A percentile compares a stretch with the other conserved stretches of the same genome.
phyloP scores from a whole-genome alignment of 495 filamentous ascomycete species.

The Aspergillus funiculosus region DNA sequence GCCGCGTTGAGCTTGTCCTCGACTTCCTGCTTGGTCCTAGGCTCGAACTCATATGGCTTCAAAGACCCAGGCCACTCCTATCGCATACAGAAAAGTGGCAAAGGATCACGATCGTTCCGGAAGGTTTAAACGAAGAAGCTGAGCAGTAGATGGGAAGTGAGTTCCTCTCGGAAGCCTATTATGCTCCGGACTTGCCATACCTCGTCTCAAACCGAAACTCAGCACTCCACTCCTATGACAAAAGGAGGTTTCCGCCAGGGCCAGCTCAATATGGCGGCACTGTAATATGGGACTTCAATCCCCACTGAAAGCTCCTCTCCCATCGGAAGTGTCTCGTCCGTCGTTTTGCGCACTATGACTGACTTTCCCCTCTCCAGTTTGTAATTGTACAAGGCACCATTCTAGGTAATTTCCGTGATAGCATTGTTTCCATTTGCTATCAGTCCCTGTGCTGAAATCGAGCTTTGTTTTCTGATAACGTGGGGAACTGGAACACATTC shows the following conservation, averaged over 20 bases:
- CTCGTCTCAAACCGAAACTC: background rate
- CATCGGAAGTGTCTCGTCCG: too few relatives aligned
- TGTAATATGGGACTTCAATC: slow-evolving; percentile 46
- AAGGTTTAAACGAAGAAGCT: background rate
- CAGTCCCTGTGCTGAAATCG: slow-evolving; percentile 42
- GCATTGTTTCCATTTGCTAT: slow-evolving; percentile 60
- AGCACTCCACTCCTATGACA: background rate
- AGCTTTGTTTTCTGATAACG: too few relatives aligned
- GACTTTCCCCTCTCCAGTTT: slow-evolving; percentile 49
- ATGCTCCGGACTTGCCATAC: background rate
- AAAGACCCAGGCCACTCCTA: too few relatives aligned
- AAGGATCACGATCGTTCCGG: background rate
- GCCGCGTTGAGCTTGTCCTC: too few relatives aligned
- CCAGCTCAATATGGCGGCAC: slow-evolving; percentile 45
- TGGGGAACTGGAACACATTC: too few relatives aligned
- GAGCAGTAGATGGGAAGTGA: background rate
- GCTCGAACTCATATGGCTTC: too few relatives aligned
- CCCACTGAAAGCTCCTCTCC: slow-evolving; percentile 28
- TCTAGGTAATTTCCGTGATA: slow-evolving; percentile 55
- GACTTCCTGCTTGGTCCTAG: too few relatives aligned
- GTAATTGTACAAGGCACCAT: slow-evolving; percentile 62
- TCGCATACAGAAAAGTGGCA: background rate
- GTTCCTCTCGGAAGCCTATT: background rate
- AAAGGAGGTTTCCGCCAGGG: background rate
- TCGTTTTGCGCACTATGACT: too few relatives aligned